Percentiles rank a stretch among this genome's conserved stretches.
Evolutionary conservation across 148 eudicot genomes (phyloP).

Genomic region (Vaccinium corymbosum): DNA sequence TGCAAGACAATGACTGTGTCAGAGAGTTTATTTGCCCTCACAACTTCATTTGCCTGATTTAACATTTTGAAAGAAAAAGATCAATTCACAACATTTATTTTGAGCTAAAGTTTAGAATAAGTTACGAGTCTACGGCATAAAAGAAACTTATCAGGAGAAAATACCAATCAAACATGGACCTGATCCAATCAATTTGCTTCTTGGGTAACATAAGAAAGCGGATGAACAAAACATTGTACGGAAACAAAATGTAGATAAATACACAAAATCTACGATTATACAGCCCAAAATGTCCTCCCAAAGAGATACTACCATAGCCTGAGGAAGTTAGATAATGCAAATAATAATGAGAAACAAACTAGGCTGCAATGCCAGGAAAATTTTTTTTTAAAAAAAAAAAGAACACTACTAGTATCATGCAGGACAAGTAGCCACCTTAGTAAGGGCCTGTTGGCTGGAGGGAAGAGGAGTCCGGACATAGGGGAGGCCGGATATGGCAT

Average conservation of each 20-base stretch:
- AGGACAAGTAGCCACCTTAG: too few species aligned
- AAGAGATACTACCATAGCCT: neutral
- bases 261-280: neutral
- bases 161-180: slow-evolving; percentile 8
- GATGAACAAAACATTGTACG: neutral
- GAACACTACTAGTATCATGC: too few species aligned
- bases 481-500: too few species aligned
- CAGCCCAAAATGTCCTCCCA: neutral
- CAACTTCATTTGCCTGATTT: slow-evolving; percentile 85
- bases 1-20: slow-evolving; percentile 84
- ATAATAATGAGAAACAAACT: neutral
- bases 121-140: neutral
- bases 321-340: neutral
- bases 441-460: too few species aligned
- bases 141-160: neutral
- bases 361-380: neutral
- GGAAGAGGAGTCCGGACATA: too few species aligned
- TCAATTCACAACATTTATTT: neutral
- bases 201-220: neutral
- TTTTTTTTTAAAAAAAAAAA: too few species aligned
- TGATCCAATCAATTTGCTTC: neutral
- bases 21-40: slow-evolving; percentile 86
- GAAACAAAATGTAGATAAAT: neutral
- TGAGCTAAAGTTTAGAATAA: neutral
- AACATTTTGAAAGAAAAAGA: slow-evolving; percentile 9